phyloP scores from a whole-genome alignment of 306 rosid genomes.

The Astragalus glycyphyllos region DNA sequence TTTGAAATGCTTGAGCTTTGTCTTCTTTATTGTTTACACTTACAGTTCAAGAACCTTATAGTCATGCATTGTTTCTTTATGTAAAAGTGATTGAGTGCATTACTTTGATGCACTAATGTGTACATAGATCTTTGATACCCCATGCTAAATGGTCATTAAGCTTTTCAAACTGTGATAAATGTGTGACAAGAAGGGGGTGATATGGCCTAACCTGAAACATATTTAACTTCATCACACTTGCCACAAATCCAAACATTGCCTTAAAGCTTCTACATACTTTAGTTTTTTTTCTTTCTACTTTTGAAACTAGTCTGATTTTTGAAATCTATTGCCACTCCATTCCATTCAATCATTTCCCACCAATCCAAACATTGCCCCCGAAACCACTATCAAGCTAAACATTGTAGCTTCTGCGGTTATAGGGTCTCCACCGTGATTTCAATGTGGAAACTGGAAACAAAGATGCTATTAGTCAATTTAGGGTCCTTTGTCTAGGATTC shows the following conservation, averaged over 20 bases:
- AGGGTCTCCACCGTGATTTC: too few relatives aligned
- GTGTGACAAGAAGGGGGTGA: too few relatives aligned
- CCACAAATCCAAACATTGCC: too few relatives aligned
- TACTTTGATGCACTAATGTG: slow-evolving; percentile 9
- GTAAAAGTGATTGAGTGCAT: slow-evolving; percentile 13
- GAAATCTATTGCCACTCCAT: background rate
- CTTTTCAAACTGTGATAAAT: too few relatives aligned
- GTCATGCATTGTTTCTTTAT: background rate
- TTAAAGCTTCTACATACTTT: too few relatives aligned
- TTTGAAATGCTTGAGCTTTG: slow-evolving; percentile 7
- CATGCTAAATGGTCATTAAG: background rate
- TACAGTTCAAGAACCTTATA: background rate
- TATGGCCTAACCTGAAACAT: too few relatives aligned
- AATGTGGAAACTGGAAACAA: too few relatives aligned
- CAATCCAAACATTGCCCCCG: background rate
- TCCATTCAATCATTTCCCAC: slow-evolving; percentile 2
- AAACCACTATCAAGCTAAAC: background rate
- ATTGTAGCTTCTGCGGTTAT: too few relatives aligned
- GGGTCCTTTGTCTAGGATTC: background rate
- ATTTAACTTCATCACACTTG: too few relatives aligned
- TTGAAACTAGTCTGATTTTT: background rate
- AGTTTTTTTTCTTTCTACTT: background rate
- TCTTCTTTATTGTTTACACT: slow-evolving; percentile 1
- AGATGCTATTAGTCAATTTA: background rate
- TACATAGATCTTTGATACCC: background rate